Base-by-base conservation (phyloP, 495 filamentous ascomycete genomes). In the Aspergillus wentii region DNA sequence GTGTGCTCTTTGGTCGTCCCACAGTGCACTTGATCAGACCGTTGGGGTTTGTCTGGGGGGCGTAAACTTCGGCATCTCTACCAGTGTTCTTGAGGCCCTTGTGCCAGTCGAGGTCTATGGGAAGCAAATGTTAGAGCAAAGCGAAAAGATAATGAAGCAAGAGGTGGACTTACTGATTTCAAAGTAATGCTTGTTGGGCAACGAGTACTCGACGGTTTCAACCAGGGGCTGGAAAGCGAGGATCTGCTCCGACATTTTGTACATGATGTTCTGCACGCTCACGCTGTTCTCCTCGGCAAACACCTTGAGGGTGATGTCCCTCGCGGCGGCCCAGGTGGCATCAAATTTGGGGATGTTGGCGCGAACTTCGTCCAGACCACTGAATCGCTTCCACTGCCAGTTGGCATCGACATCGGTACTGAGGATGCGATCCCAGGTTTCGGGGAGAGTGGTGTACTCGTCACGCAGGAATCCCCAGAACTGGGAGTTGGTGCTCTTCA, bases 151-250 rank as follows among this genome's bases (percentile, higher is more conserved):
- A 34, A 8, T 19, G 23, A 38, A 47, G 13, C 35, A 3, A 15
- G 19, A 40, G n/a, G n/a, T n/a, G n/a, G n/a, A 58, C 61, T 28
- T 72, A 95, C 89, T 84, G 67, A 96, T 83, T 62, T 96, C 92
- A 56, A 96, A 98, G 67, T 95, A 98, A 62, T 98, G 92, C 69
- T 95, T 96, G 68, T 98, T 98, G 15, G 92, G 92, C 56, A 98
- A 69, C 9, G 80, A 75, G 55, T 95, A 97, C 48, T 82, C 78
- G 25, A 89, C 85, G 9, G 75, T 67, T 28, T 85, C 79, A 8
- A 88, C 74, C 59, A 80, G 67, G 19, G 86, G 79, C 38, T 75
- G 88, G 17, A 69, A 77, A 13, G 72, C 85, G 46, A 98, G 69
- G 47, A 98, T 95, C 67, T 84, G 74, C 59, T 91, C 81, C 41